Conservation (phyloP, 1,139 yeast species). For the Kodamaea suecica region DNA sequence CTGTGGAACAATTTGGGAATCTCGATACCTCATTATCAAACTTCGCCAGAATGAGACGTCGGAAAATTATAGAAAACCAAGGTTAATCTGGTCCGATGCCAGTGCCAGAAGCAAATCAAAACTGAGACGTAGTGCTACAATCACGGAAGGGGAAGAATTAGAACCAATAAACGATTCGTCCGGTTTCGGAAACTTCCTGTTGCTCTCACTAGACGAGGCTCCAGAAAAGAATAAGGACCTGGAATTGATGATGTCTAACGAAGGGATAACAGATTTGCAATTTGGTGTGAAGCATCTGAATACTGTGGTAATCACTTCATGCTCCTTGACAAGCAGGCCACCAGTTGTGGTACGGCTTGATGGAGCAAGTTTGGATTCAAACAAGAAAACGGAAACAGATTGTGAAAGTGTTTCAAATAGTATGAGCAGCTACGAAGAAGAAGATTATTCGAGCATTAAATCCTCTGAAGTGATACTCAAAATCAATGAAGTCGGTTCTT, state of each 20-base stretch:
- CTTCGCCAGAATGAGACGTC: slow-evolving; percentile 40
- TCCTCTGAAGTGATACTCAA: slow-evolving; percentile 39
- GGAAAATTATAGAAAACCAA: slow-evolving; percentile 52
- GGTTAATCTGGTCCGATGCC: slow-evolving; percentile 50
- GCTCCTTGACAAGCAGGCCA: slow-evolving; percentile 37
- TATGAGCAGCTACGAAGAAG: slow-evolving; percentile 18
- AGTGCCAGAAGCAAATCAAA: slow-evolving; percentile 14
- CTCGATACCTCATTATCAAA: slow-evolving; percentile 72
- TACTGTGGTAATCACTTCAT: slow-evolving; percentile 35
- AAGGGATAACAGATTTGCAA: slow-evolving; percentile 82
- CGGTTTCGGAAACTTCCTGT: slow-evolving; percentile 18
- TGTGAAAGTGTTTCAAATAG: slow-evolving; percentile 16
- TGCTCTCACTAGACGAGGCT: slow-evolving; percentile 13
- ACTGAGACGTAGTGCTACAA: slow-evolving; percentile 10
- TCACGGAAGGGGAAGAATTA: slow-evolving; percentile 17
- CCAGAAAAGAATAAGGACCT: slow-evolving; percentile 24
- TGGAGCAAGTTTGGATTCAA: slow-evolving; percentile 33
- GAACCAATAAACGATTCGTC: slow-evolving; percentile 13
- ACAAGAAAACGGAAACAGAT: slow-evolving; percentile 10
- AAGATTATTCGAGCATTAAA: slow-evolving; percentile 21
- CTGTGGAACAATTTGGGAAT: slow-evolving; percentile 82
- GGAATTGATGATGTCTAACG: slow-evolving; percentile 58
- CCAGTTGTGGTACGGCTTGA: slow-evolving; percentile 36
- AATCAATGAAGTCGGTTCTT: slow-evolving; percentile 78
- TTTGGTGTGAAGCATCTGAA: slow-evolving; percentile 45